phyloP scores from a whole-genome alignment of 176 grass and related monocot species.

The Carex scoparia region DNA sequence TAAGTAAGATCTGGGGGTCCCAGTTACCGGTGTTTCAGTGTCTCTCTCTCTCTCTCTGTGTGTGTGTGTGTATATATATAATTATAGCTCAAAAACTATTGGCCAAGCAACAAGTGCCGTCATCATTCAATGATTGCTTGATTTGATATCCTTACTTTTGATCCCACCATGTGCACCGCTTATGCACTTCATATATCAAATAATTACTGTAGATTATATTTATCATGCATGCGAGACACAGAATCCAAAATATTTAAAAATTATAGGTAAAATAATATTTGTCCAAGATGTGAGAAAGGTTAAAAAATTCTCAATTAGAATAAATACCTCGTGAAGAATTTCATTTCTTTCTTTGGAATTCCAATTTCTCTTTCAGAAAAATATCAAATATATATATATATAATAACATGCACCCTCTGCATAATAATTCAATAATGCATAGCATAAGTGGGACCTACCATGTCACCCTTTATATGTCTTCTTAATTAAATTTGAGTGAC shows the following conservation, averaged over 20 bases:
- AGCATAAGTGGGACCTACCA: constrained; percentile 1
- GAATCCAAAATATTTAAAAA: neutral
- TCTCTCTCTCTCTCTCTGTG: too few relatives aligned
- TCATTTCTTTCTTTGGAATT: neutral
- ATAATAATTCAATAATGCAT: neutral
- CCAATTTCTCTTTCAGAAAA: neutral
- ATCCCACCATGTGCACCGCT: constrained; percentile 16
- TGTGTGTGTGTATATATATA: too few relatives aligned
- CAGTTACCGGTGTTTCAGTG: neutral
- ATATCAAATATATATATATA: neutral
- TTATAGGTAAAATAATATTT: neutral
- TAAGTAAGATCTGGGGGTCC: neutral
- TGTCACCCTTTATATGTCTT: neutral
- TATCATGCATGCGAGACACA: neutral
- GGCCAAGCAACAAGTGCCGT: neutral
- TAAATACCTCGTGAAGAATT: neutral
- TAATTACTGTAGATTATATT: neutral
- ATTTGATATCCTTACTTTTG: constrained; percentile 22
- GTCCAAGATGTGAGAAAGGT: neutral
- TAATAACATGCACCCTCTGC: neutral
- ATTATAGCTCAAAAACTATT: neutral
- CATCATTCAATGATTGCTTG: constrained; percentile 26
- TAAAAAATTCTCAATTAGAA: too few relatives aligned
- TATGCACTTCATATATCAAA: neutral
- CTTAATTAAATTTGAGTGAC: neutral